A percentile compares a stretch with the other conserved stretches of the same genome.
Conservation (phyloP, 345 rosid species). For the Melaleuca alternifolia region DNA sequence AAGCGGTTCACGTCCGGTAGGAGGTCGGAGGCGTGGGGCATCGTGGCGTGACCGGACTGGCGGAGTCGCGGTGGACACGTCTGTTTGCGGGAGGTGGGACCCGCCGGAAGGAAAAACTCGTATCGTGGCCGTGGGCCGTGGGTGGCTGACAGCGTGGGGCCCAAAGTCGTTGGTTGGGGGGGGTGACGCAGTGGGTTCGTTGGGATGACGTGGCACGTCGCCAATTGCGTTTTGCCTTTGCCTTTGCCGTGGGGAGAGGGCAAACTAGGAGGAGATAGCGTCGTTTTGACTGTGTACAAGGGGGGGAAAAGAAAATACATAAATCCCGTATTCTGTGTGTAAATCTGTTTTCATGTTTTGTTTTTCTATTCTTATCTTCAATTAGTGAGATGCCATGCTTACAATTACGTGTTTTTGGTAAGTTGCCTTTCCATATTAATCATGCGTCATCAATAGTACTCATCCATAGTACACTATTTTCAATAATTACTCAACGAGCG, state of each 20-base stretch:
- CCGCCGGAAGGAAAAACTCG: not conserved
- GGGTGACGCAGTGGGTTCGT: not conserved
- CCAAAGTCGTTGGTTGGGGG: not conserved
- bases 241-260: not conserved
- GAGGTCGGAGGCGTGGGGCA: slow-evolving; percentile 31
- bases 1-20: slow-evolving; percentile 55
- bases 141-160: not conserved
- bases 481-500: not conserved
- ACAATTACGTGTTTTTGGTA: not conserved
- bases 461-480: not conserved
- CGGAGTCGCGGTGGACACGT: not conserved
- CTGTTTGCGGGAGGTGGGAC: not conserved
- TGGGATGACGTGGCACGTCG: not conserved
- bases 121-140: too few relatives aligned
- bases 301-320: not conserved
- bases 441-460: too few relatives aligned
- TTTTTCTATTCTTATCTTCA: not conserved
- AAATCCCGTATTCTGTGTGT: not conserved
- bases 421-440: not conserved
- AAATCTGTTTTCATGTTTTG: not conserved
- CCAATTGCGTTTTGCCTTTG: not conserved
- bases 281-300: not conserved
- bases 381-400: not conserved
- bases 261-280: not conserved
- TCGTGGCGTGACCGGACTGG: slow-evolving; percentile 19